Conservation (phyloP, 164 flowering plant genomes). For the Chloranthus sessilifolius region DNA sequence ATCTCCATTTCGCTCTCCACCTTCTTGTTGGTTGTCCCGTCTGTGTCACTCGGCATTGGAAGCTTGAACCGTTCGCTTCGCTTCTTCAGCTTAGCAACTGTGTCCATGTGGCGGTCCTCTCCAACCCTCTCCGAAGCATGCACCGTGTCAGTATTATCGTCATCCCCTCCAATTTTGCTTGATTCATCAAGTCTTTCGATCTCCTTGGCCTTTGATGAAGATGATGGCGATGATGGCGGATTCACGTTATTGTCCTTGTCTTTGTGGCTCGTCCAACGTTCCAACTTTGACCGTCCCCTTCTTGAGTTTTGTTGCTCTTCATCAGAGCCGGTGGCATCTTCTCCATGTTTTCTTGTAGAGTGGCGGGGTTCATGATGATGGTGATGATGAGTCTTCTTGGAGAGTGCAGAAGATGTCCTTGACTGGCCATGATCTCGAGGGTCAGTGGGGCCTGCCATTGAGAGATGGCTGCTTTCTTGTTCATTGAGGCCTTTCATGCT, state of each 20-base stretch:
- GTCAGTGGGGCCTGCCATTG: conserved; percentile 2
- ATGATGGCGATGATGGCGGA: conserved; percentile 30
- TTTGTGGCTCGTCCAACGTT: conserved; percentile 88
- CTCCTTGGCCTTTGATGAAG: conserved; percentile 47
- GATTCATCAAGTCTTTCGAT: conserved; percentile 35
- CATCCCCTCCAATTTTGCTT: conserved; percentile 24
- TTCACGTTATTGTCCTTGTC: conserved; percentile 47
- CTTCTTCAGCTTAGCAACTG: conserved; percentile 88
- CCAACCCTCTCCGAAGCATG: conserved; percentile 16
- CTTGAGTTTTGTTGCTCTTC: conserved; percentile 51
- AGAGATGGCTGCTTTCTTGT: conserved; percentile 17
- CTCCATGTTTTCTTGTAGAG: conserved; percentile 43
- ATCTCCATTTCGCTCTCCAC: conserved; percentile 50
- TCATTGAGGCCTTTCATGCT: conserved; percentile 25
- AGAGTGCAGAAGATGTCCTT: conserved; percentile 16
- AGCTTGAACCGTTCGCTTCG: conserved; percentile 96
- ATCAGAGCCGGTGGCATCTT: conserved; percentile 68
- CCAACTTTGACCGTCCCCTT: conserved; percentile 83
- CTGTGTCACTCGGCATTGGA: conserved; percentile 91
- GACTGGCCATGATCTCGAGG: conserved; percentile 20
- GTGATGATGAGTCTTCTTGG: conserved; percentile 26
- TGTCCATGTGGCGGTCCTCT: conserved; percentile 80
- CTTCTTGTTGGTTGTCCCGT: conserved; percentile 39
- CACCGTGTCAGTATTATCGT: conserved; percentile 29
- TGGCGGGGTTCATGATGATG: conserved; percentile 19